Percentiles rank a stretch among this genome's conserved stretches.
These are phyloP conservation scores for Suillus alpinus DNA, from an alignment of 768 basidiomycete species.

Conservation along the genomic window DNA sequence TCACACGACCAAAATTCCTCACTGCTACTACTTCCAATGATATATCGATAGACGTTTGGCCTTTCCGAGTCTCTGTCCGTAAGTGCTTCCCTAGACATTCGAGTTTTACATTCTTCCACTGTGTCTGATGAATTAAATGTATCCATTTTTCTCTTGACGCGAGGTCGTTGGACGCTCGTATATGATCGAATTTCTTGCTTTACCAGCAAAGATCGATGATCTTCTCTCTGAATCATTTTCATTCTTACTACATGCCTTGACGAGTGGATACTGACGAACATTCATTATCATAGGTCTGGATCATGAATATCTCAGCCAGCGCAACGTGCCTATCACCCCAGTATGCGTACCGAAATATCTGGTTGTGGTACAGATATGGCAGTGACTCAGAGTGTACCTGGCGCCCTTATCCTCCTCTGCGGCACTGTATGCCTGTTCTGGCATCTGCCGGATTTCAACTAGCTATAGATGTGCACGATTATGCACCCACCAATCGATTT, in stretches of 20 bases:
- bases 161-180: constrained; percentile 28
- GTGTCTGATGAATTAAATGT: not conserved
- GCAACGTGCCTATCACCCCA: not conserved
- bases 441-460: not conserved
- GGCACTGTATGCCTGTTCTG: not conserved
- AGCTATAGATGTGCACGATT: not conserved
- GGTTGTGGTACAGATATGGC: not conserved
- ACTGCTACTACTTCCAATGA: not conserved
- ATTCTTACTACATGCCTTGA: constrained; percentile 12
- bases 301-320: not conserved
- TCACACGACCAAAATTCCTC: not conserved
- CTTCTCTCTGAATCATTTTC: constrained; percentile 32
- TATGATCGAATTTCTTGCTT: constrained; percentile 21
- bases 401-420: not conserved
- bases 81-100: not conserved
- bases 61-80: not conserved
- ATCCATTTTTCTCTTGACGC: constrained; percentile 12
- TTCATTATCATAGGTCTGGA: not conserved
- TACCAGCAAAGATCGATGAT: constrained; percentile 17
- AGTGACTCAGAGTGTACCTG: not conserved
- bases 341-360: constrained; percentile 1
- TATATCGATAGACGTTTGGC: not conserved
- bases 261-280: not conserved
- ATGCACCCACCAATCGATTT: too few species aligned
- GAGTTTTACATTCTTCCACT: not conserved